Conservation (phyloP, 139 green algal species). For the Astrephomene gubernaculifera region DNA sequence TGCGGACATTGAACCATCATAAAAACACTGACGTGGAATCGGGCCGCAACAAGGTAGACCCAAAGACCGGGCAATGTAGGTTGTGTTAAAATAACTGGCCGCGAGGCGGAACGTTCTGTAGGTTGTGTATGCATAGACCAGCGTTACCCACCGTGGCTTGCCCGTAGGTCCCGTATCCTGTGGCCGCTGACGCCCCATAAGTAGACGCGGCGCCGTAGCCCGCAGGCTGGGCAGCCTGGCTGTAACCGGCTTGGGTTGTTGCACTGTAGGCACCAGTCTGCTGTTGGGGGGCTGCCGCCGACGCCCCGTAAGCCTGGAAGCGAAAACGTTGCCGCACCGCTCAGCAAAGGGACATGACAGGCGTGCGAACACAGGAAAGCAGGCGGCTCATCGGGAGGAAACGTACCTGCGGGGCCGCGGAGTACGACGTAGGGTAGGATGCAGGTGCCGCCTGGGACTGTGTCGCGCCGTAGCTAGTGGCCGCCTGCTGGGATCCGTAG, state of each 20-base stretch:
- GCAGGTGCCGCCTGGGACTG: neutral
- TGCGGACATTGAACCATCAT: no score
- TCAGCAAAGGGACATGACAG: neutral
- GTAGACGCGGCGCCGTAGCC: neutral
- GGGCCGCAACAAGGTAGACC: no score
- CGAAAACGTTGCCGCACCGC: neutral
- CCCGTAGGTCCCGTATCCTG: neutral
- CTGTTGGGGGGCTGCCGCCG: neutral
- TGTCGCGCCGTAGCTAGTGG: constrained; percentile 5
- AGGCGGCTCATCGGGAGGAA: neutral
- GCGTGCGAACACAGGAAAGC: neutral
- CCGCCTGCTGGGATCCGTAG: constrained; percentile 12
- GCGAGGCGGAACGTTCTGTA: no score
- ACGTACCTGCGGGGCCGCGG: constrained; percentile 9
- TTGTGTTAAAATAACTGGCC: no score
- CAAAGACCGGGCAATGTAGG: no score
- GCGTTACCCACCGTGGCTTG: neutral
- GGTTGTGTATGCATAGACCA: neutral
- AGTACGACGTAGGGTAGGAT: constrained; percentile 7
- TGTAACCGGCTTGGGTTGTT: neutral
- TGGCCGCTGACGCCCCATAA: neutral
- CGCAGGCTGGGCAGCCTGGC: neutral
- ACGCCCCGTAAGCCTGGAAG: constrained; percentile 4
- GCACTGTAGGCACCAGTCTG: neutral
- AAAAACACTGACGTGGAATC: no score